Conservation (phyloP, 2,329 filamentous ascomycete species). For the Arthrobotrys megalospora region DNA sequence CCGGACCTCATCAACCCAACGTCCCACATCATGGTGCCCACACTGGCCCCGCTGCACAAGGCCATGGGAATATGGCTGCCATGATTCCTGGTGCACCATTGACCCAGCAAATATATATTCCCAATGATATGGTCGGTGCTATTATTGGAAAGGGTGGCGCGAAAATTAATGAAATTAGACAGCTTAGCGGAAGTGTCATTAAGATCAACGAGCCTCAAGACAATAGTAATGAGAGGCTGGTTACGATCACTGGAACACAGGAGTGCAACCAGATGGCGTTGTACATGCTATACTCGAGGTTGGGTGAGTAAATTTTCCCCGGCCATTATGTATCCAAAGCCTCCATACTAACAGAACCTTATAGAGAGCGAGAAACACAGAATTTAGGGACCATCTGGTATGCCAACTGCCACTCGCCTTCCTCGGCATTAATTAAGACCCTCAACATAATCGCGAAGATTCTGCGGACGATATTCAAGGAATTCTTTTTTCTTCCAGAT, state of each 20-base stretch:
- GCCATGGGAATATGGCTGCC: conserved; percentile 74
- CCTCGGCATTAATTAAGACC: background rate
- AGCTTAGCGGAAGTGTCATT: conserved; percentile 96
- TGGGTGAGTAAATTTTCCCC: conserved; percentile 76
- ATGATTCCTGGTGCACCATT: conserved; percentile 85
- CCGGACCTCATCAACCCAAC: conserved; percentile 82
- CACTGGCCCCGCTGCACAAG: conserved; percentile 80
- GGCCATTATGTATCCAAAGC: conserved; percentile 67
- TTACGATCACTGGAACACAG: conserved; percentile 96
- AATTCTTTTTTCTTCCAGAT: background rate
- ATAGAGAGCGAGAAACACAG: conserved; percentile 84
- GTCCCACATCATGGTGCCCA: conserved; percentile 74
- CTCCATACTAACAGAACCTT: conserved; percentile 51
- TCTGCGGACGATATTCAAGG: background rate
- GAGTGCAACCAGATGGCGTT: conserved; percentile 99
- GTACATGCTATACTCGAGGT: conserved; percentile 98
- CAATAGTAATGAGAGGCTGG: conserved; percentile 97
- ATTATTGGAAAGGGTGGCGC: conserved; percentile 99
- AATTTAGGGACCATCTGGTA: conserved; percentile 69
- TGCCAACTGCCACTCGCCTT: conserved; percentile 45
- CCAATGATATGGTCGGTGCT: conserved; percentile 99
- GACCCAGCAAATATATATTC: conserved; percentile 98
- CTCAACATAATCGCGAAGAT: background rate
- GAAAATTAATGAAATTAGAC: conserved; percentile 99
- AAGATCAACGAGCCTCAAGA: conserved; percentile 99